Evolutionary conservation across 1,284 basidiomycete species (phyloP).

Genomic region (Puccinia hordei): DNA sequence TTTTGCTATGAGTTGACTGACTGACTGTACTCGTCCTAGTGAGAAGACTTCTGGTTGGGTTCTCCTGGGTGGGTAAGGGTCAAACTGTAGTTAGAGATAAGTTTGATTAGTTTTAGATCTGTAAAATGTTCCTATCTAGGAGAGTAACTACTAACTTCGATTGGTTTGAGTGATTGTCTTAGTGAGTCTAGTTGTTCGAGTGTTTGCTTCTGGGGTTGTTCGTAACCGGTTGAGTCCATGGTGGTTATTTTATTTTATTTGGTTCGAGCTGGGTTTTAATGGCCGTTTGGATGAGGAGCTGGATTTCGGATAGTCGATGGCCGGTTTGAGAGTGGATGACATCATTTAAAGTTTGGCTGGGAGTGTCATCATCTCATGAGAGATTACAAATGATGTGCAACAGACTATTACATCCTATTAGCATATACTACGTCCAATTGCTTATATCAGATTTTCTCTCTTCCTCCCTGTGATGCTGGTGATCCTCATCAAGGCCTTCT

Average conservation of each 20-base stretch:
- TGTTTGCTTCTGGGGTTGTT: background rate
- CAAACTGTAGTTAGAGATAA: background rate
- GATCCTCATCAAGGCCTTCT: too few relatives aligned
- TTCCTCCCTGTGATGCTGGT: too few relatives aligned
- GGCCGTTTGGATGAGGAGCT: background rate
- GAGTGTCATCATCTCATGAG: too few relatives aligned
- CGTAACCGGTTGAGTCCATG: background rate
- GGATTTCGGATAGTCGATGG: too few relatives aligned
- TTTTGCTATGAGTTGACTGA: background rate
- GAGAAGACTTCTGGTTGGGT: conserved; percentile 28
- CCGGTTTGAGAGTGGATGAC: too few relatives aligned
- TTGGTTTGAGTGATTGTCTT: background rate
- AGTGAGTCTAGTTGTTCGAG: background rate
- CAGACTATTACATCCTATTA: too few relatives aligned
- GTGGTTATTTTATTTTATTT: background rate
- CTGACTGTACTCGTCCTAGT: conserved; percentile 46
- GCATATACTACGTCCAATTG: too few relatives aligned
- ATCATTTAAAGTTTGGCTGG: too few relatives aligned
- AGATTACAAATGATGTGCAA: too few relatives aligned
- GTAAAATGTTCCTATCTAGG: too few relatives aligned
- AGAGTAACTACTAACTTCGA: background rate
- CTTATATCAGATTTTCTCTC: too few relatives aligned
- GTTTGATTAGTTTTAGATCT: background rate
- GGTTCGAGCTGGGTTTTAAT: too few relatives aligned
- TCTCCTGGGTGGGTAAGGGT: conserved; percentile 33